Evolutionary conservation across 257 asterid species (phyloP), one percentile per base, ranked within the genome.

Genomic region (Fraxinus cuspidata): DNA sequence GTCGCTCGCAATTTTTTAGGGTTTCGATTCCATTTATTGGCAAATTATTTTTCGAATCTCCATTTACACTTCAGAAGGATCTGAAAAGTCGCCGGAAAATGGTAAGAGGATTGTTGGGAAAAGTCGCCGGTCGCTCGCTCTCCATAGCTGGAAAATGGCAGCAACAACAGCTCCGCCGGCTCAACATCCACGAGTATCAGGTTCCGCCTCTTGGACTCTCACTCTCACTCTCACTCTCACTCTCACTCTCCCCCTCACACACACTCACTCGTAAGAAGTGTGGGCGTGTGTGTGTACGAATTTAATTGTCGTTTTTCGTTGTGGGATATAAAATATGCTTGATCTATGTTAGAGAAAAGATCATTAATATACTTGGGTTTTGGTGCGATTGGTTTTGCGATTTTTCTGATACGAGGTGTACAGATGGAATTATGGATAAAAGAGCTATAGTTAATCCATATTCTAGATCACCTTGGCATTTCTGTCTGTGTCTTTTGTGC

Each of bases 131-230:
- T 72, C 92, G 93, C 76, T 88, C 99, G 67, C 92, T 96, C 64
- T 88, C 97, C 76, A 84, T 88, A 66, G 96, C 98, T 85, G 98
- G 99, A 9, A 92, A 90, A 86, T 96, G 99, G 99, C 98, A 96
- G 80, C 97, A 92, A 77, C 99, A 96, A 70, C 99, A 96, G 92
- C 96, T 96, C 84, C 98, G 98, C 81, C 97, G 97, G 81, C 97
- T 96, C 89, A 96, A 96, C 83, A 87, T 93, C 70, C 98, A 96
- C 83, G 99, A 96, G 70, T 96, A 93, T 83, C 99, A 93, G 97
- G 99, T 95, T 15, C 28, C 7, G 29, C 28, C 66, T 58, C 15
- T 58, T 23, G 28, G 66, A n/a, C 66, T 58, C 38, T 72, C 21
- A 16, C 68, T 71, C 64, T 64, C n/a, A n/a, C n/a, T n/a, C n/a